A percentile compares a stretch with the other conserved stretches of the same genome.
Evolutionary conservation across 2,329 filamentous ascomycete species (phyloP).

Genomic region (Dactylellina parvicollis): DNA sequence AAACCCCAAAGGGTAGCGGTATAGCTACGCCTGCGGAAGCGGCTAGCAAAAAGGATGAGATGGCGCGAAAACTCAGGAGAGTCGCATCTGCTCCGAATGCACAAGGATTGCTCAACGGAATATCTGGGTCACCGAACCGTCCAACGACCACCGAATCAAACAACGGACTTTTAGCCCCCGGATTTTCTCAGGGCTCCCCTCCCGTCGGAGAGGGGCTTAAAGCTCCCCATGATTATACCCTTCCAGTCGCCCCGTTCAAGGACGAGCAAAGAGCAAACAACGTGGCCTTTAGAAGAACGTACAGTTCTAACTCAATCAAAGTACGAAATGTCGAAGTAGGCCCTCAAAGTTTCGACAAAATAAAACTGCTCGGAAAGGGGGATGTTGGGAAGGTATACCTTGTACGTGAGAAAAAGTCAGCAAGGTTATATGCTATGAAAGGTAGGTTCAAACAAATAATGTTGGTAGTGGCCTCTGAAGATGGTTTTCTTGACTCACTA

Average conservation of each 20-base stretch:
- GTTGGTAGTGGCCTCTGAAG: neutral
- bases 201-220: slow-evolving; percentile 63
- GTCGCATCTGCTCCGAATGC: slow-evolving; percentile 97
- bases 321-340: slow-evolving; percentile 96
- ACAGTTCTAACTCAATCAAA: slow-evolving; percentile 99
- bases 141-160: slow-evolving; percentile 86
- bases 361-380: slow-evolving; percentile 98
- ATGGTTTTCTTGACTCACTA: slow-evolving; percentile 61
- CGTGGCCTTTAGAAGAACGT: slow-evolving; percentile 87
- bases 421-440: slow-evolving; percentile 96
- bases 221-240: slow-evolving; percentile 54
- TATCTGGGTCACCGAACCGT: slow-evolving; percentile 70
- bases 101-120: slow-evolving; percentile 79
- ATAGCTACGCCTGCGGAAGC: slow-evolving; percentile 62
- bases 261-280: slow-evolving; percentile 66
- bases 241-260: slow-evolving; percentile 70
- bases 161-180: slow-evolving; percentile 64
- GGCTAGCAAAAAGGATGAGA: slow-evolving; percentile 86
- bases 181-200: slow-evolving; percentile 58
- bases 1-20: slow-evolving; percentile 72
- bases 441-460: slow-evolving; percentile 68
- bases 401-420: slow-evolving; percentile 97
- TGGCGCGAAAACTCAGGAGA: slow-evolving; percentile 89
- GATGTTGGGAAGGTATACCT: slow-evolving; percentile 99
- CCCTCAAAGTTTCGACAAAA: slow-evolving; percentile 97